Conservation (phyloP, 2,329 filamentous ascomycete genomes). For the Penicillium brasilianum region DNA sequence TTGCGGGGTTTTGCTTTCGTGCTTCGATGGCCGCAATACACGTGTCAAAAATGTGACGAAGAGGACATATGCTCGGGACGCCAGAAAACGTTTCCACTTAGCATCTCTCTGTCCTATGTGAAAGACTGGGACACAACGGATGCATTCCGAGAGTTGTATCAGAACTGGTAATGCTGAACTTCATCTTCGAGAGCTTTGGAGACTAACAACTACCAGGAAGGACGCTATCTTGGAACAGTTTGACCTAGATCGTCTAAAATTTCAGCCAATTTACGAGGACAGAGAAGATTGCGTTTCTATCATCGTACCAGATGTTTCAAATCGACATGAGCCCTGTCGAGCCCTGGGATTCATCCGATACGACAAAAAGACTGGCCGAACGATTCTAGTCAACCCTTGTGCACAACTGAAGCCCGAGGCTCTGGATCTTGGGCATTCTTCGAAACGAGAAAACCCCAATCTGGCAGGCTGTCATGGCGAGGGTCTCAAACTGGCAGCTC, state of each 20-base stretch:
- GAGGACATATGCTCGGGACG: too few relatives aligned
- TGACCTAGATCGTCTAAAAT: background rate
- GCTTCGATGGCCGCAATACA: too few relatives aligned
- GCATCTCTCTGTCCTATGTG: too few relatives aligned
- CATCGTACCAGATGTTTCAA: background rate
- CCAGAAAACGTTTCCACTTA: too few relatives aligned
- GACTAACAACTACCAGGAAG: background rate
- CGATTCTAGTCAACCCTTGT: conserved; percentile 1
- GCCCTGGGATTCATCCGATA: background rate
- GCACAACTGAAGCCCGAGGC: background rate
- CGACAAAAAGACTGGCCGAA: background rate
- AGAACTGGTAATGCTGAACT: too few relatives aligned
- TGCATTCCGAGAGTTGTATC: too few relatives aligned
- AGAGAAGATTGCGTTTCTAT: background rate
- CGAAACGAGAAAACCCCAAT: conserved; percentile 1
- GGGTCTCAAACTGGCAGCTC: background rate
- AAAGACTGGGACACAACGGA: too few relatives aligned
- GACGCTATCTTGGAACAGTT: conserved; percentile 3
- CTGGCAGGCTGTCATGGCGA: conserved; percentile 1
- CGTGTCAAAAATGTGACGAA: too few relatives aligned
- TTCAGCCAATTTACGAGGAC: conserved; percentile 1
- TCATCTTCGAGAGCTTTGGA: background rate
- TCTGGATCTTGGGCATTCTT: background rate
- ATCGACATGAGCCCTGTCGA: background rate
- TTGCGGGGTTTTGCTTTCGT: too few relatives aligned